Evolutionary conservation across 108 stramenopile genomes (phyloP), one percentile per base, ranked within the genome.

Genomic region (Stephanodiscus minutulus): DNA sequence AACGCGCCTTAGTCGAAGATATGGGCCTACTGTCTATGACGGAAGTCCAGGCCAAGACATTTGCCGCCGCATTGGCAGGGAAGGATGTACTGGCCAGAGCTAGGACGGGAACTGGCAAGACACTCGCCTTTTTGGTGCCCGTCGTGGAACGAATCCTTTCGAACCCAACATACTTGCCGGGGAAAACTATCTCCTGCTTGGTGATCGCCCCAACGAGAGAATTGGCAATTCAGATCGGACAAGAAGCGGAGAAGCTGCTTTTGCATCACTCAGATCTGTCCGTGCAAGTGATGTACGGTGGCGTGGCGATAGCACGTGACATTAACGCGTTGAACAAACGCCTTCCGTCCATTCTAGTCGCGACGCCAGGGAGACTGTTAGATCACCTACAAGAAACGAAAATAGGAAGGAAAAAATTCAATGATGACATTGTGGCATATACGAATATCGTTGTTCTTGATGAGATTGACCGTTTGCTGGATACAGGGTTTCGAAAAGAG

Each of bases 71-170:
- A 5, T 25, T 85, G 5, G 47, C 71, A 5, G 91, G 91, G 28
- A 71, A 76, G 25, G 86, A 98, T 86, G 70, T 98, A n/a, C 80
- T 98, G 10, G 97, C 91, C 24, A 82, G 97, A 59, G 94, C 98
- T 20, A 88, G 96, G 71, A 99, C 99, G 0, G 99, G 98, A n/a
- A 91, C 91, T 4, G 93, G 82, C 11, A 83, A 83, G 67, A 96
- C 95, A 18, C 79, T 96, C 39, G 93, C 95, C n/a, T 96, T 96
- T 76, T 60, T 96, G 13, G 64, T 95, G 18, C 95, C 95, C 17
- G 70, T 73, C n/a, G 65, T 94, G 27, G 91, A 96, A 66, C 61
- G 67, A 43, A 80, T 85, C 31, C 28, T 71, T 27, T 66, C 56
- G 39, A 78, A 70, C 35, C 68, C 66, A 28, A 46, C 68, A 31